These are phyloP conservation scores for Parafenestella ontariensis DNA, from an alignment of 2,329 filamentous ascomycete species.

Conservation along the genomic window DNA sequence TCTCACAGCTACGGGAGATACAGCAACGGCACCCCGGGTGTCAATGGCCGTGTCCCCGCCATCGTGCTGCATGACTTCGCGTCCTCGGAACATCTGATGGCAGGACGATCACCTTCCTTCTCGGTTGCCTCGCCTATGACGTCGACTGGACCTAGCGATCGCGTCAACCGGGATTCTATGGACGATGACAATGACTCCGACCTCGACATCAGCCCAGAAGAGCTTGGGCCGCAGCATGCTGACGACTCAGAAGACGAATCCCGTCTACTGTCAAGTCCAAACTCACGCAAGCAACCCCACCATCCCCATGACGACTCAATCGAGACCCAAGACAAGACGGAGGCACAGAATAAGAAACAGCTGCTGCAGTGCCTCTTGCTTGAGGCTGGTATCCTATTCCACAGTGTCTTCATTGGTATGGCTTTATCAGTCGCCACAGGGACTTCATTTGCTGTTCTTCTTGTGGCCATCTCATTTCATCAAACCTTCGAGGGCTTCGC, in stretches of 20 bases:
- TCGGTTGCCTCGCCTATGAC: conserved; percentile 32
- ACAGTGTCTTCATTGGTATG: conserved; percentile 79
- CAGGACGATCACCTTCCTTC: conserved; percentile 42
- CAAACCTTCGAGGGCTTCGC: conserved; percentile 75
- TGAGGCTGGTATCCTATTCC: conserved; percentile 80
- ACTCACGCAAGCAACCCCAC: conserved; percentile 25
- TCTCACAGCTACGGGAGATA: conserved; percentile 44
- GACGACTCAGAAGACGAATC: conserved; percentile 41
- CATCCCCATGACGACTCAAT: conserved; percentile 17
- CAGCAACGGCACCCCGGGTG: conserved; percentile 23
- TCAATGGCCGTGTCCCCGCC: conserved; percentile 35
- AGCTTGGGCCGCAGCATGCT: conserved; percentile 39
- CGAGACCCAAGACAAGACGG: conserved; percentile 35
- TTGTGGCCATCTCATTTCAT: conserved; percentile 75
- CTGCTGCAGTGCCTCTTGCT: conserved; percentile 77
- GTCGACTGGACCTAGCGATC: conserved; percentile 12
- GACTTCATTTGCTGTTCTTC: conserved; percentile 68
- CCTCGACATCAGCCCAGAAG: conserved; percentile 44
- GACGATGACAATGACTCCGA: conserved; percentile 43
- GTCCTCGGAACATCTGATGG: conserved; percentile 44
- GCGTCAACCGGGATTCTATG: conserved; percentile 12
- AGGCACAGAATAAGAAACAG: conserved; percentile 64
- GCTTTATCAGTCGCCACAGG: conserved; percentile 73
- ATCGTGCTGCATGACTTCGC: conserved; percentile 42
- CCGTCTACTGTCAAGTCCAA: conserved; percentile 35